Base-by-base conservation (phyloP, 257 asterid genomes). In the Verbena officinalis region DNA sequence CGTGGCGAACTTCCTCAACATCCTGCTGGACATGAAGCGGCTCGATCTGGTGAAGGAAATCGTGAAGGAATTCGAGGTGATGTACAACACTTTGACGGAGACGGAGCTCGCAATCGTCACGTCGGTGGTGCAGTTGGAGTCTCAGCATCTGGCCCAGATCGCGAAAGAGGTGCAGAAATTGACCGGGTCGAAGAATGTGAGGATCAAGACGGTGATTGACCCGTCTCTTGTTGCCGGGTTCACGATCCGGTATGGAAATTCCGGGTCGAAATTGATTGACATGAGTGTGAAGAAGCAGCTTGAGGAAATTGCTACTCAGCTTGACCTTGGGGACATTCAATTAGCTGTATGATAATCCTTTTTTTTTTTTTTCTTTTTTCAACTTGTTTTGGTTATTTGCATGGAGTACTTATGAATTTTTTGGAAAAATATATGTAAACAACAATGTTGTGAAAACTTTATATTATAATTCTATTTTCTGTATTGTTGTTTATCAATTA, bases 281-380 rank as follows among this genome's bases (percentile, higher is more conserved):
- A 78, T 91, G 96, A 91, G 96, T 56, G 96, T 91, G 40, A 91
- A 89, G 81, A 91, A 86, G 64, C 95, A 91, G 80, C 89, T 91
- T 12, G 89, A 85, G 69, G 96, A 92, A 57, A 87, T 92, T 62
- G 76, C 93, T 21, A 80, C 78, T 4, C 82, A 85, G 77, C 80
- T 92, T 52, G 95, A 92, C 59, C 33, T 89, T 63, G 91, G 93
- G 19, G 96, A 89, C 39, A 74, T 89, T 75, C 88, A 83, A 62
- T 79, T 88, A 60, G 90, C 84, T 64, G 83, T 68, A 22, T 81
- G 73, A 84, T 77, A 1, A 16, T 14, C 19, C 15, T 45, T 19
- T 38, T 19, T 38, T 6, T 21, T 2, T 10, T 66, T 11, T 14
- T 9, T 2, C 0, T 12, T 66, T 27, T 30, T n/a, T 5, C 30